Percentiles rank a stretch among this genome's conserved stretches.
Conservation (phyloP, 1,284 basidiomycete genomes). For the Marasmius fiardii region DNA sequence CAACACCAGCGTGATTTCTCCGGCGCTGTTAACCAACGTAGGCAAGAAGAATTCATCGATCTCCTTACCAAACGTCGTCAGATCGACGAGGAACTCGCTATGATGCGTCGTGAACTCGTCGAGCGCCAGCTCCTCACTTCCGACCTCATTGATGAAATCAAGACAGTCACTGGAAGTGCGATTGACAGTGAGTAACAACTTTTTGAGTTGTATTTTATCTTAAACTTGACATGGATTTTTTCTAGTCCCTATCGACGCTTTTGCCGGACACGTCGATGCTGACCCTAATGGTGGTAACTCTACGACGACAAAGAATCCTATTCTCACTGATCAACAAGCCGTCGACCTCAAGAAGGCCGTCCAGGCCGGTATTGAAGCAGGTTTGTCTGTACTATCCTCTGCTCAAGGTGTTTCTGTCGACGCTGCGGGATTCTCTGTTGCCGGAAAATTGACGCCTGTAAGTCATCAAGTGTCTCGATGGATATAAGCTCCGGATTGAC, state of each 20-base stretch:
- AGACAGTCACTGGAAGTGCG: constrained; percentile 20
- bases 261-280: constrained; percentile 19
- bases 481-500: not conserved
- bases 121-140: constrained; percentile 18
- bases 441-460: constrained; percentile 5
- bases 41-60: constrained; percentile 7
- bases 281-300: constrained; percentile 18
- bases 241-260: constrained; percentile 19
- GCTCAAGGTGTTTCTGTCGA: constrained; percentile 14
- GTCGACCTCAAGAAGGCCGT: constrained; percentile 21
- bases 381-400: constrained; percentile 3
- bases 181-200: constrained; percentile 14
- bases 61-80: constrained; percentile 6
- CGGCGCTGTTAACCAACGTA: not conserved
- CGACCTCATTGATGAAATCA: constrained; percentile 20
- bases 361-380: constrained; percentile 15
- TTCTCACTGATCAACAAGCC: constrained; percentile 16
- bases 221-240: not conserved
- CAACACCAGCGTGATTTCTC: not conserved
- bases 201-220: not conserved
- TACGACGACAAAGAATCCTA: constrained; percentile 12
- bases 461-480: not conserved
- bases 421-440: constrained; percentile 9
- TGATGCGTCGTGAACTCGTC: constrained; percentile 13
- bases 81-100: constrained; percentile 5